Evolutionary conservation across 495 filamentous ascomycete species (phyloP).

Genomic region (Coniosporium apollinis): DNA sequence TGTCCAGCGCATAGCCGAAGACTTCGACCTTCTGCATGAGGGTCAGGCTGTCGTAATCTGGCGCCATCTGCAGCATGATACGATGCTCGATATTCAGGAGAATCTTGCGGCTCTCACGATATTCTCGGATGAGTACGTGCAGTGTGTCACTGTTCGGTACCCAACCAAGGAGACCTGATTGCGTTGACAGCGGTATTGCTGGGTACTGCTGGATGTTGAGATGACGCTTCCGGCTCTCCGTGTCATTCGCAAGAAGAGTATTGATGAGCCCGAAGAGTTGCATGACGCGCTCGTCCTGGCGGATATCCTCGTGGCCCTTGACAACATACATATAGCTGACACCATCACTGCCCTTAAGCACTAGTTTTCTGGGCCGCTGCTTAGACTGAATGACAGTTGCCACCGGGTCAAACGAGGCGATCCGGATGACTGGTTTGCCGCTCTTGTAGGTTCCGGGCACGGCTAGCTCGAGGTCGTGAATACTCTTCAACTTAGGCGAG

Average conservation of each 20-base stretch:
- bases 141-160: conserved; percentile 97
- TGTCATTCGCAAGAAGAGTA: conserved; percentile 77
- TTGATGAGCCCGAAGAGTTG: conserved; percentile 95
- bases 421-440: conserved; percentile 70
- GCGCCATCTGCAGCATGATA: conserved; percentile 99
- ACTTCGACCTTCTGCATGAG: conserved; percentile 99
- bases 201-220: conserved; percentile 89
- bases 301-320: conserved; percentile 96
- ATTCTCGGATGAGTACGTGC: conserved; percentile 91
- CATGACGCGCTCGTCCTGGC: conserved; percentile 98
- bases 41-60: conserved; percentile 93
- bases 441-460: conserved; percentile 88
- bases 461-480: conserved; percentile 70
- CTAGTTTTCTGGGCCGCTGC: conserved; percentile 81
- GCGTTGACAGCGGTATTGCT: conserved; percentile 87
- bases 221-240: conserved; percentile 91
- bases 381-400: conserved; percentile 92
- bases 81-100: conserved; percentile 97
- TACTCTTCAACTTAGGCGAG: conserved; percentile 74
- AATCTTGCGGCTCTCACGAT: conserved; percentile 90
- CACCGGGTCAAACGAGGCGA: conserved; percentile 74
- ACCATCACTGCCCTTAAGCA: conserved; percentile 76
- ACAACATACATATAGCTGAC: conserved; percentile 67
- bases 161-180: conserved; percentile 87
- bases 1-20: conserved; percentile 96